These are phyloP conservation scores for Aschersonia sp. DNA, from an alignment of 2,329 filamentous ascomycete genomes.

Conservation along the genomic window DNA sequence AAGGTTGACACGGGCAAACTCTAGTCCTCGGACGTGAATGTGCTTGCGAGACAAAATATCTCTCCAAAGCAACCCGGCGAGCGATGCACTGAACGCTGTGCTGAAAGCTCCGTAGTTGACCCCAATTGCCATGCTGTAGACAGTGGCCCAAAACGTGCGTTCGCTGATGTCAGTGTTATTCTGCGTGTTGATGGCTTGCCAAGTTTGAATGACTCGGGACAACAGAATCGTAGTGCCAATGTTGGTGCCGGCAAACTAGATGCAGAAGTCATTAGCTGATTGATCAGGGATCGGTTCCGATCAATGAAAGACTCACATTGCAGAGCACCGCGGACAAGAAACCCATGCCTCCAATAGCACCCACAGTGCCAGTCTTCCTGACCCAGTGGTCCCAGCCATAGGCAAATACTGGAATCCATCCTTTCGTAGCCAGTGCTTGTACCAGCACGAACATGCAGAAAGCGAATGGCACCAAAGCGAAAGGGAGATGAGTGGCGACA, in stretches of 20 bases:
- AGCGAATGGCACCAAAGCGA: conserved; percentile 55
- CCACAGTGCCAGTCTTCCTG: conserved; percentile 50
- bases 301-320: conserved; percentile 39
- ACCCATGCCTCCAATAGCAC: conserved; percentile 57
- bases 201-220: conserved; percentile 54
- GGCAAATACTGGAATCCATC: conserved; percentile 61
- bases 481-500: conserved; percentile 50
- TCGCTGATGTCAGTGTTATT: conserved; percentile 38
- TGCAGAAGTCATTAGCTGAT: neutral
- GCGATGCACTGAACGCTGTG: conserved; percentile 54
- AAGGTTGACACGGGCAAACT: conserved; percentile 55
- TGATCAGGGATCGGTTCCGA: too few species aligned
- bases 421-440: conserved; percentile 57
- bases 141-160: conserved; percentile 57
- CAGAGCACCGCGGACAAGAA: conserved; percentile 57
- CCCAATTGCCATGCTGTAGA: conserved; percentile 61
- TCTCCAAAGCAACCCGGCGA: conserved; percentile 59
- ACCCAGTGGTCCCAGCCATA: conserved; percentile 65
- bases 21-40: conserved; percentile 46
- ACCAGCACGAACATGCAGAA: conserved; percentile 65
- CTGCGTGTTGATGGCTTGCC: conserved; percentile 42
- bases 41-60: conserved; percentile 56
- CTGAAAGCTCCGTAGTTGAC: conserved; percentile 67
- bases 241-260: conserved; percentile 60
- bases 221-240: conserved; percentile 64